Base-by-base conservation (phyloP, 768 basidiomycete species). In the Lentinula guzmanii region DNA sequence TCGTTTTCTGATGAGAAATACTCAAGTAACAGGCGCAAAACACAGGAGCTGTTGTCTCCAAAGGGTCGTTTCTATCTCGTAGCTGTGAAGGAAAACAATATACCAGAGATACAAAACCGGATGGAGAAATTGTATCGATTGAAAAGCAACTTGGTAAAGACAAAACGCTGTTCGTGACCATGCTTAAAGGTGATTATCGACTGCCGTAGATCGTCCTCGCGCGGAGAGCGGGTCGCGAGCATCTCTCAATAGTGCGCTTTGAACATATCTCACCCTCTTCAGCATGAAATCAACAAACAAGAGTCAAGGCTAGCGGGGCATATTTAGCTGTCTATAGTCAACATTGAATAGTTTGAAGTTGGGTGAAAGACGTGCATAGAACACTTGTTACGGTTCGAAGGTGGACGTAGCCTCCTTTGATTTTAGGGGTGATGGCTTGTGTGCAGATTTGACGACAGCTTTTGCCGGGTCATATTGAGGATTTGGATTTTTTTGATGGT, bases 21-120 rank as follows among this genome's bases (percentile, higher is more conserved):
- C 6, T 24, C 24, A 7, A 18, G 13, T 16, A 5, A 11, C 24
- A 24, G 24, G 7, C 31, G 15, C 18, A 28, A n/a, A 15, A n/a
- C 37, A 2, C 65, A 91, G 88, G 69, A 74, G n/a, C 69, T 98
- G 1, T 74, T 99, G 31, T 87, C 93, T 0, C 78, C 82, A 0
- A 63, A 60, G 0, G 97, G 95, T 0, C 79, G 80, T 11, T 94
- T 98, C 70, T 99, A 98, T 71, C 84, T 99, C 4, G 91, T 98
- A 16, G 90, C 92, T 1, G 78, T 98, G 13, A 85, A 87, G 63
- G 84, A 91, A 67, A 99, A 99, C 70, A 78, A 92, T 63, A 82
- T 96, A 2, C 76, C 82, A 3, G 77, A 76, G 1, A 94, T 98
- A 61, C 77, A 82, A 57, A 68, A 72, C 46, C 73, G 77, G 18